Evolutionary conservation across 345 rosid genomes (phyloP).

Genomic region (Lagerstroemia speciosa): DNA sequence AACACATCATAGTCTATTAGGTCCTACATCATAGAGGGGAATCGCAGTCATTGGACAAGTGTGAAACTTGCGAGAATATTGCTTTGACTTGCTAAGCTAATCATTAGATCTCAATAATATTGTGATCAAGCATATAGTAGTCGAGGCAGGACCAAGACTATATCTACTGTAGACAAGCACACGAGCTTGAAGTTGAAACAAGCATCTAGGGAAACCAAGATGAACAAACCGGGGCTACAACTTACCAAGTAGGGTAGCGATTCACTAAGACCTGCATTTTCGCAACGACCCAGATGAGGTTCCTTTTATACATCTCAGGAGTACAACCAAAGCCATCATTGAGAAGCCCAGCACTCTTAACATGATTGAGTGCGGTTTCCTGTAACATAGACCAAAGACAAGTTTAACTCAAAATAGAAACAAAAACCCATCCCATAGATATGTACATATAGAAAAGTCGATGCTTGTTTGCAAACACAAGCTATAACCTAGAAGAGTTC

Average conservation of each 20-base stretch:
- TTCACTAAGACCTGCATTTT: constrained; percentile 88
- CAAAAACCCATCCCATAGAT: neutral
- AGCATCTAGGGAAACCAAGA: neutral
- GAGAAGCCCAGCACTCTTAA: constrained; percentile 71
- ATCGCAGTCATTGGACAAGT: neutral
- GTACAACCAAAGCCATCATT: constrained; percentile 95
- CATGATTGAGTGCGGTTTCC: constrained; percentile 98
- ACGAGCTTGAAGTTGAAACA: neutral
- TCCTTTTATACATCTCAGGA: constrained; percentile 85
- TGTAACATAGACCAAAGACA: constrained; percentile 15
- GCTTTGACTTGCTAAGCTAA: neutral
- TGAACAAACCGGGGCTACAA: neutral
- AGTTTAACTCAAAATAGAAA: neutral
- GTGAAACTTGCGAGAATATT: neutral
- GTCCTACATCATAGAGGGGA: neutral
- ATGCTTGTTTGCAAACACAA: neutral
- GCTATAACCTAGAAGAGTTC: neutral
- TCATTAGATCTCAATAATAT: neutral
- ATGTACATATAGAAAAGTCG: no score
- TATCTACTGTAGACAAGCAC: neutral
- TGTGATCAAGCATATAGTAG: neutral
- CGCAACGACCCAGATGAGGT: constrained; percentile 92
- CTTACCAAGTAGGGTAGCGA: constrained; percentile 90
- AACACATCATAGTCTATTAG: neutral
- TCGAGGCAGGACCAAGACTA: neutral